These are phyloP conservation scores for Globisporangium abappressorium DNA, from an alignment of 352 stramenopile species.

Conservation along the genomic window DNA sequence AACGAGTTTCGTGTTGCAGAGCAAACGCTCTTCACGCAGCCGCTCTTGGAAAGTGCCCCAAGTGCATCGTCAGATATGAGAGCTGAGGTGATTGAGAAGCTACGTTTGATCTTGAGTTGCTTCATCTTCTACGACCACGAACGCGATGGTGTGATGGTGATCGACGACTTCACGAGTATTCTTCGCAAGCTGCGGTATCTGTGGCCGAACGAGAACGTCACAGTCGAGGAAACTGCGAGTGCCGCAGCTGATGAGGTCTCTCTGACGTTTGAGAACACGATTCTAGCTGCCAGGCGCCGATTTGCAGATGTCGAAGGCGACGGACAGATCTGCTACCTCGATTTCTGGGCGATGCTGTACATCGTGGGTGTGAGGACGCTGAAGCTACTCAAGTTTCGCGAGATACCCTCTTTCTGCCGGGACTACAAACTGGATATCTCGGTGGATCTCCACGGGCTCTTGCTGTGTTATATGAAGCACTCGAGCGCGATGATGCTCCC, in stretches of 20 bases:
- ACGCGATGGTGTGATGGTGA: conserved; percentile 38
- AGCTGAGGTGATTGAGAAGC: conserved; percentile 37
- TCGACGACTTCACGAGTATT: conserved; percentile 52
- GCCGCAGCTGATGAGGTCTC: conserved; percentile 27
- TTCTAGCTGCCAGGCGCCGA: conserved; percentile 37
- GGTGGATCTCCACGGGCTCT: conserved; percentile 34
- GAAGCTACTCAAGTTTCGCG: conserved; percentile 53
- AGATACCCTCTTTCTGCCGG: conserved; percentile 69
- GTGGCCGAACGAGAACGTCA: conserved; percentile 50
- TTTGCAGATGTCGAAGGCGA: conserved; percentile 60
- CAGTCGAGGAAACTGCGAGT: conserved; percentile 30
- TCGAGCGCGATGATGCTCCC: conserved; percentile 57
- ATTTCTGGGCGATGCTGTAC: conserved; percentile 85
- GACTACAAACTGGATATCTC: conserved; percentile 80
- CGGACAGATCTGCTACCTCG: conserved; percentile 69
- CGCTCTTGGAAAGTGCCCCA: conserved; percentile 7
- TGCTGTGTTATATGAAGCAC: conserved; percentile 59
- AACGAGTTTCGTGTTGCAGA: conserved; percentile 48
- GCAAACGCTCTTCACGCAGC: conserved; percentile 43
- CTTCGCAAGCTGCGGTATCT: conserved; percentile 59
- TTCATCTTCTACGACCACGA: conserved; percentile 76
- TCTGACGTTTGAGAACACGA: conserved; percentile 49
- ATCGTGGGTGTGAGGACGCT: conserved; percentile 58
- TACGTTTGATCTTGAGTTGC: conserved; percentile 64
- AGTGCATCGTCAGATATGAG: background rate